Evolutionary conservation across 139 green algal genomes (phyloP).

Genomic region (Coccomyxa sp.): DNA sequence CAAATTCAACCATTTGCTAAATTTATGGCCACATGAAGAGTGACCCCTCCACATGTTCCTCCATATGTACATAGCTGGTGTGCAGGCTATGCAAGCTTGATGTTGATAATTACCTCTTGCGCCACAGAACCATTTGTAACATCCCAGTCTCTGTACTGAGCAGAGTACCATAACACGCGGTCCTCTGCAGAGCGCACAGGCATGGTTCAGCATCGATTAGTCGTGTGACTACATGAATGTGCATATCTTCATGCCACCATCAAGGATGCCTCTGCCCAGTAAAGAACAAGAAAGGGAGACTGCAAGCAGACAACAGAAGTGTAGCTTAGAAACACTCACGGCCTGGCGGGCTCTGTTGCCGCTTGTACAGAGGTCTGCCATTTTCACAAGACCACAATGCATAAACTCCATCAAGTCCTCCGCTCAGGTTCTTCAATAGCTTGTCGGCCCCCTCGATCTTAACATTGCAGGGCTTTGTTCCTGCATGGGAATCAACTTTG

Average conservation of each 20-base stretch:
- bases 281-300: neutral
- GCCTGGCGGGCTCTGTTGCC: neutral
- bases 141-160: slow-evolving; percentile 13
- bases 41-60: neutral
- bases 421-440: neutral
- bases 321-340: neutral
- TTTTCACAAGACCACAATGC: slow-evolving; percentile 14
- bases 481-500: neutral
- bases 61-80: neutral
- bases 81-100: neutral
- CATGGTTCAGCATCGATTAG: neutral
- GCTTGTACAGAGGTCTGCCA: slow-evolving; percentile 10
- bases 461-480: neutral
- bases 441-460: slow-evolving; percentile 9
- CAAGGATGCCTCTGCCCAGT: no score
- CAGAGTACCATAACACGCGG: slow-evolving; percentile 12
- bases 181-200: slow-evolving; percentile 9
- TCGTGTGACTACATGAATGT: neutral
- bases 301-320: neutral
- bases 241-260: neutral
- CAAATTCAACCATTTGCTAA: neutral
- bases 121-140: slow-evolving; percentile 4
- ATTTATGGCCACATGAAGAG: neutral
- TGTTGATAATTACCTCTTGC: slow-evolving; percentile 8
- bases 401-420: slow-evolving; percentile 14